These are phyloP conservation scores for Silene latifolia DNA, from an alignment of 148 eudicot species.

Conservation along the genomic window DNA sequence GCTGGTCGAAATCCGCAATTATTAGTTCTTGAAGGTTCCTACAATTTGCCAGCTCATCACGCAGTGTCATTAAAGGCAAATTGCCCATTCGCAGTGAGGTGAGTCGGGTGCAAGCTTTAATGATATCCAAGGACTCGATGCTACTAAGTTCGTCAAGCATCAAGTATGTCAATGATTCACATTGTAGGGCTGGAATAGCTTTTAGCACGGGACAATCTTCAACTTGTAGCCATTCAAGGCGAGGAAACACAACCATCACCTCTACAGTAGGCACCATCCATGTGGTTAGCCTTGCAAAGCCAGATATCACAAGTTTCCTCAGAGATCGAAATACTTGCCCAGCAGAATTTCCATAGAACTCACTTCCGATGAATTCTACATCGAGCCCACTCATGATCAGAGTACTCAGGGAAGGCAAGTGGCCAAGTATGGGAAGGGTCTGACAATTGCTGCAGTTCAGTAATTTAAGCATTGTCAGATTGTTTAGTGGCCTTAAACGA, in stretches of 20 bases:
- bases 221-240: conserved; percentile 7
- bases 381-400: background rate
- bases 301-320: background rate
- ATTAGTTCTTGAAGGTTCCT: background rate
- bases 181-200: background rate
- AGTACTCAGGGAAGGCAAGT: background rate
- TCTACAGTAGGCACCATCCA: conserved; percentile 2
- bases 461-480: background rate
- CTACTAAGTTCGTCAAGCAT: conserved; percentile 4
- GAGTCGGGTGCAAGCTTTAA: conserved; percentile 2
- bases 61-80: background rate
- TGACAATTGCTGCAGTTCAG: background rate
- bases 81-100: background rate
- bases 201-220: conserved; percentile 1
- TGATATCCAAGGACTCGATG: conserved; percentile 14
- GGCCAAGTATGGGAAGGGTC: conserved; percentile 6
- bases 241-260: background rate
- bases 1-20: background rate
- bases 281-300: background rate
- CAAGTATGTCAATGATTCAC: conserved; percentile 1
- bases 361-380: background rate
- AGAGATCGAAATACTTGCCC: background rate
- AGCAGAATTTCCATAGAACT: background rate
- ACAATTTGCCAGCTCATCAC: background rate
- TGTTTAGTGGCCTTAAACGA: background rate